A percentile compares a stretch with the other conserved stretches of the same genome.
Evolutionary conservation across 352 stramenopile genomes (phyloP).

Genomic region (Globisporangium cylindrosporum): DNA sequence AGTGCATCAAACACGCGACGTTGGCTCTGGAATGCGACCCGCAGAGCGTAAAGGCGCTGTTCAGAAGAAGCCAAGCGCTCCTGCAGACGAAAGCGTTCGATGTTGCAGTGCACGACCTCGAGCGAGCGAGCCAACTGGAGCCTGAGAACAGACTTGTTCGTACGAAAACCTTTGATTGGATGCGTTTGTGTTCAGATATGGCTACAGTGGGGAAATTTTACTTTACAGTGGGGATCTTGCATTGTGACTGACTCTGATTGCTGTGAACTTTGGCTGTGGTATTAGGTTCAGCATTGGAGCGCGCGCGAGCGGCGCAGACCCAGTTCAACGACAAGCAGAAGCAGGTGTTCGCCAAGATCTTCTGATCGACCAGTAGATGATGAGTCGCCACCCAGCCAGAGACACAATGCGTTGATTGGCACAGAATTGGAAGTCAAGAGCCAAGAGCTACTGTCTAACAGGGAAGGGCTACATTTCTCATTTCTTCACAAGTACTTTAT

Average conservation of each 20-base stretch:
- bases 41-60: constrained; percentile 59
- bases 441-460: constrained; percentile 31
- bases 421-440: not conserved
- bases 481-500: constrained; percentile 18
- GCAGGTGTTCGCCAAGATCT: constrained; percentile 33
- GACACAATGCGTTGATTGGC: not conserved
- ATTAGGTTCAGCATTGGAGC: constrained; percentile 27
- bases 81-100: constrained; percentile 53
- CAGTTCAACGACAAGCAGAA: constrained; percentile 43
- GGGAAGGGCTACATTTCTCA: constrained; percentile 42
- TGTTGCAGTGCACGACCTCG: constrained; percentile 52
- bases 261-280: not conserved
- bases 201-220: not conserved
- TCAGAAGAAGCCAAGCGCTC: constrained; percentile 62
- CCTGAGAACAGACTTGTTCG: constrained; percentile 45
- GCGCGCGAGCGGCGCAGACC: constrained; percentile 26
- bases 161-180: constrained; percentile 7
- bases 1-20: constrained; percentile 50
- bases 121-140: constrained; percentile 29
- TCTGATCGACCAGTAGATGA: constrained; percentile 7
- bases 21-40: constrained; percentile 41
- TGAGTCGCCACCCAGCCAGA: not conserved
- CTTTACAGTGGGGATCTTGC: too few relatives aligned
- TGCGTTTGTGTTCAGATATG: not conserved
- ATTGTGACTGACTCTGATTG: not conserved